phyloP scores from a whole-genome alignment of 805 yeast genomes.

The Saturnispora zaruensis region DNA sequence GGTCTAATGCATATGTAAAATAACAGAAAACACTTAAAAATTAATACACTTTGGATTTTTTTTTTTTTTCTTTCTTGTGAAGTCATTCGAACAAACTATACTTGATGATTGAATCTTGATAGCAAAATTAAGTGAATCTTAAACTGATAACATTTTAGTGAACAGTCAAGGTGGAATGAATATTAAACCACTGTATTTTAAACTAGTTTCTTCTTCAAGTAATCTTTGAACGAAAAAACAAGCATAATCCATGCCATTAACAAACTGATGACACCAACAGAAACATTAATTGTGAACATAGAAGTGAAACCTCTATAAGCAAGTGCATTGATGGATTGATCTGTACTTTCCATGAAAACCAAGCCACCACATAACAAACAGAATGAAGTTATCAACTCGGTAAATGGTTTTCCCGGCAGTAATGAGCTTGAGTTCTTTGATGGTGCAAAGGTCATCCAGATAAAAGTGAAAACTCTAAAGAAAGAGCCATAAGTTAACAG shows the following conservation, averaged over 20 bases:
- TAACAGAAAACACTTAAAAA: neutral
- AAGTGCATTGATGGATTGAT: slow-evolving; percentile 73
- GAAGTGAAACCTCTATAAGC: slow-evolving; percentile 75
- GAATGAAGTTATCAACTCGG: slow-evolving; percentile 75
- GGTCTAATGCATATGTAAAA: neutral
- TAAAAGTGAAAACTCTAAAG: slow-evolving; percentile 59
- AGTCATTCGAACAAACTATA: neutral
- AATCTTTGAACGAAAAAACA: slow-evolving; percentile 53
- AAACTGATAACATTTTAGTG: too few relatives aligned
- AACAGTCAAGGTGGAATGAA: too few relatives aligned
- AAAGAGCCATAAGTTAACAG: slow-evolving; percentile 75
- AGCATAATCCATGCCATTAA: slow-evolving; percentile 85
- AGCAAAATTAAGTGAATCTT: neutral
- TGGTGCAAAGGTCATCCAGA: slow-evolving; percentile 41
- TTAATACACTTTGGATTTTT: too few relatives aligned
- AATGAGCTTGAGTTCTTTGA: slow-evolving; percentile 22
- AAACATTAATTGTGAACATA: slow-evolving; percentile 86
- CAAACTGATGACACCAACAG: slow-evolving; percentile 69
- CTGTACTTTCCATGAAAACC: slow-evolving; percentile 87
- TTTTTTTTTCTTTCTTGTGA: neutral
- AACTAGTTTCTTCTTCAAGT: slow-evolving; percentile 26
- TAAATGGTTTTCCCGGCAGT: slow-evolving; percentile 65
- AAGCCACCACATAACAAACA: slow-evolving; percentile 81
- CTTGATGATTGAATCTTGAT: too few relatives aligned
- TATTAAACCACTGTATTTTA: too few relatives aligned